Percentiles rank a stretch among this genome's conserved stretches.
These are phyloP conservation scores for Fusarium oligoseptatum DNA, from an alignment of 2,329 filamentous ascomycete genomes.

Conservation along the genomic window DNA sequence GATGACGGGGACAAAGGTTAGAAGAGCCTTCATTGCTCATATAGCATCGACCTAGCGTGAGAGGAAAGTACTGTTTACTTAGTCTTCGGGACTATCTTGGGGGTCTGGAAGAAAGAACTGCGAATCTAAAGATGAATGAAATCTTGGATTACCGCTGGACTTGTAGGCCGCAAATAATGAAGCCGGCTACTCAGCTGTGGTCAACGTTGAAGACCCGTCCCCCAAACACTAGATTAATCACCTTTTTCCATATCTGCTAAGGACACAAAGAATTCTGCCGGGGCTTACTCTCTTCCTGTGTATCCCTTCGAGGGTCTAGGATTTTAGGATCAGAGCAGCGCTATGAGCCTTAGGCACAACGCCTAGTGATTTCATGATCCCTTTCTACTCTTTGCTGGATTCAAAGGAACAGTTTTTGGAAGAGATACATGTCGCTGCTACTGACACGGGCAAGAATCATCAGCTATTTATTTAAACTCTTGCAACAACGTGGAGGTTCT, in stretches of 20 bases:
- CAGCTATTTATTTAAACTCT: slow-evolving; percentile 7
- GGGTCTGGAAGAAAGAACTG: background rate
- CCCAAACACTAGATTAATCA: too few relatives aligned
- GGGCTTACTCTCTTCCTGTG: background rate
- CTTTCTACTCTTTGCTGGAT: background rate
- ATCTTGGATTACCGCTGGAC: too few relatives aligned
- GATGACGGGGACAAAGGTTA: background rate
- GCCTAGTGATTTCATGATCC: background rate
- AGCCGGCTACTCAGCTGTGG: too few relatives aligned
- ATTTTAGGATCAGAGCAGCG: background rate
- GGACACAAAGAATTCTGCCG: too few relatives aligned
- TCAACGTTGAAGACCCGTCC: too few relatives aligned
- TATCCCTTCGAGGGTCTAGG: background rate
- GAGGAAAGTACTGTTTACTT: background rate
- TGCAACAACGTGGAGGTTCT: background rate
- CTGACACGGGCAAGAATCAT: slow-evolving; percentile 3
- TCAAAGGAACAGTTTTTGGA: background rate
- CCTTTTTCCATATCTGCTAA: too few relatives aligned
- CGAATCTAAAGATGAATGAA: too few relatives aligned
- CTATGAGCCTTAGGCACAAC: slow-evolving; percentile 2
- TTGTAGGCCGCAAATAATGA: too few relatives aligned
- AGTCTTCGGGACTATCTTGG: background rate
- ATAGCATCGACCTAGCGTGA: background rate
- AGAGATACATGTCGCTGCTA: background rate
- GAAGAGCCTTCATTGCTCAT: background rate